These are phyloP conservation scores for Candida ipomoeae DNA, from an alignment of 805 yeast species.

Conservation along the genomic window DNA sequence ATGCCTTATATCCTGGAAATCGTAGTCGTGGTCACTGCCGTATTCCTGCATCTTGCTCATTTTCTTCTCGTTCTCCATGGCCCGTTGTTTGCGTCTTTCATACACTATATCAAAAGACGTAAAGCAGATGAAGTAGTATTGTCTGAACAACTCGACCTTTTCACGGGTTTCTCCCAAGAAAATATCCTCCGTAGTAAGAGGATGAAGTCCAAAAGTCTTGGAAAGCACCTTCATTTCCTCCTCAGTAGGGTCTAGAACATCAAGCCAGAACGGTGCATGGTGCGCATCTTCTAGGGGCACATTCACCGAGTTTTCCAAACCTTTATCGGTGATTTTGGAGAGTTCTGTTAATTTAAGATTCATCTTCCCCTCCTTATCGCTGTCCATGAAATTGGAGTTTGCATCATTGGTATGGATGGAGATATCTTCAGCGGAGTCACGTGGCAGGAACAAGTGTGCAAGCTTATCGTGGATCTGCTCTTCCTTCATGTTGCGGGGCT, in stretches of 20 bases:
- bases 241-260: conserved; percentile 87
- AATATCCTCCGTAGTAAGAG: conserved; percentile 93
- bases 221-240: conserved; percentile 92
- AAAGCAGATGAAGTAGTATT: conserved; percentile 89
- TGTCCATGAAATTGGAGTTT: neutral
- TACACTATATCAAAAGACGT: conserved; percentile 59
- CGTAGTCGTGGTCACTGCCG: conserved; percentile 4
- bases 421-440: conserved; percentile 3
- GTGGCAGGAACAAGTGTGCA: conserved; percentile 7
- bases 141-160: conserved; percentile 87
- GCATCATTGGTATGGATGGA: conserved; percentile 1
- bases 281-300: neutral
- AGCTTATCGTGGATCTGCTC: conserved; percentile 11
- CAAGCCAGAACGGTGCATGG: conserved; percentile 69
- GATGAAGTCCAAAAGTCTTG: conserved; percentile 92
- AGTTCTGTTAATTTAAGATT: neutral
- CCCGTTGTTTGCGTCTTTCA: conserved; percentile 55
- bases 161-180: conserved; percentile 91
- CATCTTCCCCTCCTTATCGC: neutral
- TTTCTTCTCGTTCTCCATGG: conserved; percentile 43
- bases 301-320: neutral
- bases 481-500: conserved; percentile 8
- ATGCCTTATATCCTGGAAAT: conserved; percentile 3
- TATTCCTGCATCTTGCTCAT: conserved; percentile 34
- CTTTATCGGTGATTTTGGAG: neutral